Evolutionary conservation across 2,329 filamentous ascomycete species (phyloP).

Genomic region (Fusarium agapanthi): DNA sequence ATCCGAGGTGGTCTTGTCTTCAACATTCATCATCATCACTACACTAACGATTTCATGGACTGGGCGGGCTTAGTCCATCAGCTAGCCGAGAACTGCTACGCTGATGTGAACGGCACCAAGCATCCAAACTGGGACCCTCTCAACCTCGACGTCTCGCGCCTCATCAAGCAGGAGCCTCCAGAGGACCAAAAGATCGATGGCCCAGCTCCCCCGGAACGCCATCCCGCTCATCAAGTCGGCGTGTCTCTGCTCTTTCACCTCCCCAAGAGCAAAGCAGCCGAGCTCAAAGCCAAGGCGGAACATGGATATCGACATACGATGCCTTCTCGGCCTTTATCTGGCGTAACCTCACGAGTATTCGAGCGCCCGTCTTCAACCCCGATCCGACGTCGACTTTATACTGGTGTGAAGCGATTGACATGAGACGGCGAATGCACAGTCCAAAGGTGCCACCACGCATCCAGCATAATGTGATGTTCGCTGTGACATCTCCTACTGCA

Average conservation of each 20-base stretch:
- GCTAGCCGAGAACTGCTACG: constrained; percentile 54
- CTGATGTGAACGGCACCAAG: constrained; percentile 40
- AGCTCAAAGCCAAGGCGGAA: constrained; percentile 50
- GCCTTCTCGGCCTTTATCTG: constrained; percentile 54
- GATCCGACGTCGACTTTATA: constrained; percentile 41
- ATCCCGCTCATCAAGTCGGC: constrained; percentile 41
- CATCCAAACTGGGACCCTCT: constrained; percentile 49
- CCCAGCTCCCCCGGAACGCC: constrained; percentile 39
- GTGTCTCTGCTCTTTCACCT: constrained; percentile 52
- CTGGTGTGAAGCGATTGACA: constrained; percentile 52
- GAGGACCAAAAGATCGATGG: constrained; percentile 45
- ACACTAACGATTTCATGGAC: constrained; percentile 53
- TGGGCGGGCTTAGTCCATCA: constrained; percentile 51
- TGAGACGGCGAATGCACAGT: constrained; percentile 47
- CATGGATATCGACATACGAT: constrained; percentile 58
- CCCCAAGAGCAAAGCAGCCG: constrained; percentile 52
- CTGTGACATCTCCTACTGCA: constrained; percentile 37
- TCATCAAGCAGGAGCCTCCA: constrained; percentile 43
- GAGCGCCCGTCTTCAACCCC: constrained; percentile 46
- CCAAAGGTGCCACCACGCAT: constrained; percentile 46
- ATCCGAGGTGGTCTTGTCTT: constrained; percentile 53
- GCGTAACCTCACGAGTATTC: constrained; percentile 49
- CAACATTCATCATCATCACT: constrained; percentile 54
- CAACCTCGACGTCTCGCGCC: constrained; percentile 47
- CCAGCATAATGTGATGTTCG: constrained; percentile 49